phyloP scores from a whole-genome alignment of 2,329 filamentous ascomycete species.

The Uncinocarpus reesii region DNA sequence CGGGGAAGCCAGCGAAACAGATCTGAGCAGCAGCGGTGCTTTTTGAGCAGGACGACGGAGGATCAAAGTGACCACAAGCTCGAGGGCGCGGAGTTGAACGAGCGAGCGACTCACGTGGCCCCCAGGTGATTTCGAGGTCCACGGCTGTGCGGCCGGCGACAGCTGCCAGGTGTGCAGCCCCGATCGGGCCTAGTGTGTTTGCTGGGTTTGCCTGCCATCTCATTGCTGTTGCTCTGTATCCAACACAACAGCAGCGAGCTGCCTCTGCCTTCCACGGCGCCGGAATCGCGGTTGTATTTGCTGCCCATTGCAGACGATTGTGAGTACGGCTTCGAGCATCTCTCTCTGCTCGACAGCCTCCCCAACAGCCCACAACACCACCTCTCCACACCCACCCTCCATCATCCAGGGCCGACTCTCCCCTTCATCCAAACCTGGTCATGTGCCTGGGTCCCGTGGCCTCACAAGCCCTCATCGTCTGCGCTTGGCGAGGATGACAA shows the following conservation, averaged over 20 bases:
- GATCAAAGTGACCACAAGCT: slow-evolving; percentile 16
- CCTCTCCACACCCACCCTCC: not conserved
- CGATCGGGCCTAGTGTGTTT: not conserved
- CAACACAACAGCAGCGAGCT: too few relatives aligned
- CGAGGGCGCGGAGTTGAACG: not conserved
- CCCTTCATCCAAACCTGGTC: slow-evolving; percentile 20
- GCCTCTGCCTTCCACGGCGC: too few relatives aligned
- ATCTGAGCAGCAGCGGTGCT: not conserved
- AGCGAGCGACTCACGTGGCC: slow-evolving; percentile 16
- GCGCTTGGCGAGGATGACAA: slow-evolving; percentile 12
- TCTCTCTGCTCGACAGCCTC: too few relatives aligned
- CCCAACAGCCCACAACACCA: slow-evolving; percentile 4
- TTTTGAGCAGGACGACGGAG: slow-evolving; percentile 7
- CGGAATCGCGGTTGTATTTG: too few relatives aligned
- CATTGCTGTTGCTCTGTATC: too few relatives aligned
- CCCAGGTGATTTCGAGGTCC: slow-evolving; percentile 9
- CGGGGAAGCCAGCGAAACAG: not conserved
- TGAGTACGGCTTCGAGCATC: too few relatives aligned
- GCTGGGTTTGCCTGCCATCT: not conserved
- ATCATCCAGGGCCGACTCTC: slow-evolving; percentile 10
- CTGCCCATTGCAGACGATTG: too few relatives aligned
- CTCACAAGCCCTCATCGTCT: slow-evolving; percentile 8
- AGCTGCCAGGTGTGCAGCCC: slow-evolving; percentile 6
- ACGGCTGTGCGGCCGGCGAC: slow-evolving; percentile 5
- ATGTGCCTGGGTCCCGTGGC: slow-evolving; percentile 17